These are phyloP conservation scores for Aspergillus terreus DNA, from an alignment of 2,329 filamentous ascomycete species.

Conservation along the genomic window DNA sequence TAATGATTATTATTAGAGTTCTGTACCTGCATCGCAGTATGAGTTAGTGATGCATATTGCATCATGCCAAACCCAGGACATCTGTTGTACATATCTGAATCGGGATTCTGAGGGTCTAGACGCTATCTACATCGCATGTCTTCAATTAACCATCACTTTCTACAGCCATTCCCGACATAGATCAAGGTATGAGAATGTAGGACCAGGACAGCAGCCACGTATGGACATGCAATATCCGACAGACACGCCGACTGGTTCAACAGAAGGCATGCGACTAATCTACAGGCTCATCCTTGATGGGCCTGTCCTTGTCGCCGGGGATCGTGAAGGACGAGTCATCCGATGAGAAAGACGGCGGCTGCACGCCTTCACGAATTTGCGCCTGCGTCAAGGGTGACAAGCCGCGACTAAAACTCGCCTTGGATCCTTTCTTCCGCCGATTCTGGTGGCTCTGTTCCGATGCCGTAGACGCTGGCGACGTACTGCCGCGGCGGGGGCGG, in stretches of 20 bases:
- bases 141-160: neutral
- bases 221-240: neutral
- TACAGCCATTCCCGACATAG: neutral
- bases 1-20: neutral
- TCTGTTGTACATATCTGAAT: neutral
- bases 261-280: constrained; percentile 9
- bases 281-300: constrained; percentile 18
- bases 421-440: constrained; percentile 30
- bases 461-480: constrained; percentile 24
- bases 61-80: neutral
- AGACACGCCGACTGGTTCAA: neutral
- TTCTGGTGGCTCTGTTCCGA: constrained; percentile 27
- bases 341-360: constrained; percentile 31
- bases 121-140: neutral
- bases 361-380: constrained; percentile 34
- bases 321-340: constrained; percentile 29
- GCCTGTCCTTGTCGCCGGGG: constrained; percentile 19
- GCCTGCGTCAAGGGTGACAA: constrained; percentile 36
- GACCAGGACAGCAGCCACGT: neutral
- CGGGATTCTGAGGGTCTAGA: too few species aligned
- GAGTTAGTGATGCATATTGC: too few species aligned
- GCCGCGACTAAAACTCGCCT: constrained; percentile 23
- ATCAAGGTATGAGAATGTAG: neutral
- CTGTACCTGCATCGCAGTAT: too few species aligned
- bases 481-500: constrained; percentile 34